Base-by-base conservation (phyloP, 2,329 filamentous ascomycete species). In the Pseudophaeomoniella oleicola region DNA sequence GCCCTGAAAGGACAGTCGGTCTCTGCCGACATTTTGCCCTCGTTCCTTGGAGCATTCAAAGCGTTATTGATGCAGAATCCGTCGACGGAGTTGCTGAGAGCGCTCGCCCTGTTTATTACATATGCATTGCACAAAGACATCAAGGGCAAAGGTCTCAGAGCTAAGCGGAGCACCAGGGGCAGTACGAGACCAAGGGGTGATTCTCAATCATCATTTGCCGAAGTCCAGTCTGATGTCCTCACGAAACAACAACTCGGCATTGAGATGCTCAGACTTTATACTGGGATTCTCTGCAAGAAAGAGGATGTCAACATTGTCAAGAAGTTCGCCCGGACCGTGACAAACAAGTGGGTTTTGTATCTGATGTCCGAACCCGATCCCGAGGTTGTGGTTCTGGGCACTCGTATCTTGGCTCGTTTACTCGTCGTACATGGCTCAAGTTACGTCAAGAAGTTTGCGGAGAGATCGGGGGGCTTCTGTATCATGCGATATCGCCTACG, bases 261-360 rank as follows among this genome's bases (percentile, higher is more conserved):
- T 27, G 76, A 72, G 42, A 72, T 94, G 37, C 62, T 94, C 14
- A 73, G 73, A 44, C 76, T 93, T 58, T 88, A 90, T 50, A 72
- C 80, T 5, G 70, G 77, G 16, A 66, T 94, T 9, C 64, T 94
- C 6, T 94, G 86, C 49, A 76, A 83, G 42, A 74, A 75, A 47
- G 70, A 70, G 15, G 84, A 78, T 44, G 60, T 70, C 6, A 64
- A 64, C 11, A 76, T 80, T 42, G 81, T 94, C 38, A 75, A 78
- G 51, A 90, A 86, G 48, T 96, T 98, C 63, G 84, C 86, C 4
- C 82, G 81, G 51, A 92, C 88, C 1, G 88, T 98, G 5, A 94
- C 88, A 15, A 94, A 93, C 48, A 94, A 94, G 79, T 94, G 87
- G 87, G 71, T 94, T 11, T 63, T 98, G 11, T 93, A 94, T 56